Evolutionary conservation across 805 yeast genomes (phyloP).

Genomic region (Wickerhamiella alocasiicola): DNA sequence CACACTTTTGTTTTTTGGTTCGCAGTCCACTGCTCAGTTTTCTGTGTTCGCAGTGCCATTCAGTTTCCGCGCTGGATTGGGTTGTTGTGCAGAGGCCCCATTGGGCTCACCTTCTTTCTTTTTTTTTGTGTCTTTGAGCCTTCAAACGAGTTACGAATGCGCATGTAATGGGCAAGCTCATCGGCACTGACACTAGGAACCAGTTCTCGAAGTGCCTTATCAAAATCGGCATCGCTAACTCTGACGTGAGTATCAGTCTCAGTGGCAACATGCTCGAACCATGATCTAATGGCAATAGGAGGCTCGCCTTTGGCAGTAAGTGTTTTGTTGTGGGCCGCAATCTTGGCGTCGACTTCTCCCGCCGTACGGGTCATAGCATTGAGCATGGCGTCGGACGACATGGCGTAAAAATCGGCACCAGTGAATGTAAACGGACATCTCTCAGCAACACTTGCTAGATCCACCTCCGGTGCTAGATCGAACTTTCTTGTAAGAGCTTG

Average conservation of each 20-base stretch:
- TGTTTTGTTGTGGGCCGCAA: conserved; percentile 38
- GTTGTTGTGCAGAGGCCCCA: too few species aligned
- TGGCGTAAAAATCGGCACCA: conserved; percentile 95
- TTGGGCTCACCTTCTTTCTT: too few species aligned
- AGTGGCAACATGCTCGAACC: conserved; percentile 77
- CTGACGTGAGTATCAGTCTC: conserved; percentile 52
- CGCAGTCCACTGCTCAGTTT: too few species aligned
- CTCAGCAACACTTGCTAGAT: conserved; percentile 46
- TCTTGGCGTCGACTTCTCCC: conserved; percentile 52
- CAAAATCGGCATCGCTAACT: conserved; percentile 63
- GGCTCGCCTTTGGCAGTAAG: conserved; percentile 23
- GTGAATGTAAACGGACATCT: conserved; percentile 82
- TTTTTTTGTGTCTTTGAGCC: conserved; percentile 28
- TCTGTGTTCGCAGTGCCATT: too few species aligned
- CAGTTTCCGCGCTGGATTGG: too few species aligned
- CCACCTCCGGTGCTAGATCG: conserved; percentile 45
- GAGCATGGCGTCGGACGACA: conserved; percentile 90
- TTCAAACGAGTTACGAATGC: conserved; percentile 72
- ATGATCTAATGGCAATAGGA: conserved; percentile 59
- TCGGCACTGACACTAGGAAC: conserved; percentile 80
- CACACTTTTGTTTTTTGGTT: too few species aligned
- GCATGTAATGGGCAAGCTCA: conserved; percentile 69
- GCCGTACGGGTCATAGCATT: conserved; percentile 94
- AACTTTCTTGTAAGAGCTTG: conserved; percentile 78
- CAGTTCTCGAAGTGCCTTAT: conserved; percentile 58